Evolutionary conservation across 768 basidiomycete genomes (phyloP).

Genomic region (Leccinum incarnatum): DNA sequence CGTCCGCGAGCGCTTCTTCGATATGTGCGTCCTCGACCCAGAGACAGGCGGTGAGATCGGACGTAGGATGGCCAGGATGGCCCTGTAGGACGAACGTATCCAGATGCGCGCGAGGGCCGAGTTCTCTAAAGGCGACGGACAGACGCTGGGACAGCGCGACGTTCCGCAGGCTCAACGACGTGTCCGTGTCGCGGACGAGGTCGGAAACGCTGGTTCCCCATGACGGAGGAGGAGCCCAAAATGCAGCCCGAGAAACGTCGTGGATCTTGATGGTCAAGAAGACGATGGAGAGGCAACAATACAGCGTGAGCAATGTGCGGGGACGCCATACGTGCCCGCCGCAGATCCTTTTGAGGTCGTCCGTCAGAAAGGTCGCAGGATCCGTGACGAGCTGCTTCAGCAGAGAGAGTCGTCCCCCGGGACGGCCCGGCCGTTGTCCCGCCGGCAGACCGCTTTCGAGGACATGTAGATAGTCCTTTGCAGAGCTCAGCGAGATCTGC

Average conservation of each 20-base stretch:
- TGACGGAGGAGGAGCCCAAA: conserved; percentile 3
- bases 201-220: not conserved
- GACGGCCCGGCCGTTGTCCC: conserved; percentile 12
- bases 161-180: conserved; percentile 19
- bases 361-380: conserved; percentile 22
- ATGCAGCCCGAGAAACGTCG: conserved; percentile 1
- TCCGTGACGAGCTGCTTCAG: conserved; percentile 27
- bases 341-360: conserved; percentile 26
- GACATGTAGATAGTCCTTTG: conserved; percentile 10
- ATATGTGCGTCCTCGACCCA: conserved; percentile 43
- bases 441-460: conserved; percentile 17
- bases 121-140: conserved; percentile 35
- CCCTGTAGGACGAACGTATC: conserved; percentile 37
- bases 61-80: not conserved
- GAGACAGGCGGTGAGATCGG: conserved; percentile 45
- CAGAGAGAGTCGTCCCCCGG: conserved; percentile 22
- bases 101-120: conserved; percentile 26
- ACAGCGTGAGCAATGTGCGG: conserved; percentile 35
- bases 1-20: conserved; percentile 36
- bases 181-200: not conserved
- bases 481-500: conserved; percentile 13
- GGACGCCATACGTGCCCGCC: conserved; percentile 25
- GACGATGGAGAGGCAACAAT: conserved; percentile 42
- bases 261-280: conserved; percentile 35
- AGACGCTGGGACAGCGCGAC: conserved; percentile 33